These are phyloP conservation scores for Thielaviopsis ethacetica DNA, from an alignment of 2,329 filamentous ascomycete species.

Conservation along the genomic window DNA sequence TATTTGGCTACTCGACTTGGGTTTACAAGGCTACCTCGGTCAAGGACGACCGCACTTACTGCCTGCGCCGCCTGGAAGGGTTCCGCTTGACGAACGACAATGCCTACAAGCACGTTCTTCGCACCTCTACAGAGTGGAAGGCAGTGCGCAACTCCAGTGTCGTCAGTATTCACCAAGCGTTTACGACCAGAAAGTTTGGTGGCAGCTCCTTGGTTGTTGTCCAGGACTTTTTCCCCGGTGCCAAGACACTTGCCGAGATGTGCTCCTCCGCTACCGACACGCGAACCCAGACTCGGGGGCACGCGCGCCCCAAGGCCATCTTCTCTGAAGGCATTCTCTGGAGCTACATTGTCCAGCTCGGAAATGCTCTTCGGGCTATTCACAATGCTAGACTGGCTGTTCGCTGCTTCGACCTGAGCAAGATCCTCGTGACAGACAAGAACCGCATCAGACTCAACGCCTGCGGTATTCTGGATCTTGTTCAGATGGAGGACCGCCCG, in stretches of 20 bases:
- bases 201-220: conserved; percentile 85
- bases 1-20: conserved; percentile 84
- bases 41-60: conserved; percentile 81
- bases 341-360: conserved; percentile 84
- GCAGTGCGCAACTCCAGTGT: conserved; percentile 65
- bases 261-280: conserved; percentile 36
- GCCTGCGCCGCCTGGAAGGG: conserved; percentile 46
- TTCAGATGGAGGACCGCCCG: conserved; percentile 59
- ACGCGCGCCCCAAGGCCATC: conserved; percentile 25
- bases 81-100: conserved; percentile 72
- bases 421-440: conserved; percentile 79
- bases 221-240: conserved; percentile 80
- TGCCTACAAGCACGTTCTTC: conserved; percentile 71
- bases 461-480: conserved; percentile 78
- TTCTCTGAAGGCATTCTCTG: conserved; percentile 65
- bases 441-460: conserved; percentile 78
- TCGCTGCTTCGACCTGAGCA: conserved; percentile 70
- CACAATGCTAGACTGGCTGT: conserved; percentile 70
- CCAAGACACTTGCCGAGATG: conserved; percentile 75
- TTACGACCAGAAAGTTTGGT: conserved; percentile 82
- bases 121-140: conserved; percentile 78
- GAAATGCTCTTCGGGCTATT: conserved; percentile 73
- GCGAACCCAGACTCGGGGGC: conserved; percentile 12
- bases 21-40: conserved; percentile 85
- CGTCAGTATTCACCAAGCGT: conserved; percentile 78